These are phyloP conservation scores for Termitomyces bulborhizus DNA, from an alignment of 768 basidiomycete genomes.

Conservation along the genomic window DNA sequence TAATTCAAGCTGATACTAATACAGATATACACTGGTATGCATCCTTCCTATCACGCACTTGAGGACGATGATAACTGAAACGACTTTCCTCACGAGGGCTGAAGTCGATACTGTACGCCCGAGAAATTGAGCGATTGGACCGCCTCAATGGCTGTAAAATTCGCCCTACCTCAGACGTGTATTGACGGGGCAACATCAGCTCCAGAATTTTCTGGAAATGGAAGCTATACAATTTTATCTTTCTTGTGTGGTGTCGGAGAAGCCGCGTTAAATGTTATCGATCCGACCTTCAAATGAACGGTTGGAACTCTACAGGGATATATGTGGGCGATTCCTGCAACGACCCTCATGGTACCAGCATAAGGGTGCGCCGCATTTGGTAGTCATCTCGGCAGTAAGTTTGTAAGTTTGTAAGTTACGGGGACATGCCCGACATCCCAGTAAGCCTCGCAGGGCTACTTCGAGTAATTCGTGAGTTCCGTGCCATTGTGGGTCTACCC, in stretches of 20 bases:
- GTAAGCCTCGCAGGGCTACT: neutral
- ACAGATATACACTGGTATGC: too few species aligned
- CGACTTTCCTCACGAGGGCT: too few species aligned
- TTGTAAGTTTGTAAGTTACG: too few species aligned
- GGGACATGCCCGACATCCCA: neutral
- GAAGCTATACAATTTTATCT: neutral
- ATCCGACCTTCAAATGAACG: neutral
- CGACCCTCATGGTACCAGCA: neutral
- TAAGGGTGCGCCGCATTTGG: neutral
- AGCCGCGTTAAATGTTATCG: neutral
- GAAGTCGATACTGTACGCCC: too few species aligned
- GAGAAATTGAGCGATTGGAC: too few species aligned
- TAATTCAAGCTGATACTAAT: too few species aligned
- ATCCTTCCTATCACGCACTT: too few species aligned
- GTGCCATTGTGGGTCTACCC: neutral
- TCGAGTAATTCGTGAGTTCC: neutral
- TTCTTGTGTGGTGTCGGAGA: neutral
- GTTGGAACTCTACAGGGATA: neutral
- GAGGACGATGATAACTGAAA: too few species aligned
- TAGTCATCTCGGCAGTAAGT: neutral
- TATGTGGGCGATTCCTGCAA: neutral
- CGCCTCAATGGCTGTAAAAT: too few species aligned
- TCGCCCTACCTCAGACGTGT: too few species aligned
- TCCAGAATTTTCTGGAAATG: neutral
- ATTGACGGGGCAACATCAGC: neutral